Evolutionary conservation across 148 eudicot species (phyloP).

Genomic region (Spergularia bocconei): DNA sequence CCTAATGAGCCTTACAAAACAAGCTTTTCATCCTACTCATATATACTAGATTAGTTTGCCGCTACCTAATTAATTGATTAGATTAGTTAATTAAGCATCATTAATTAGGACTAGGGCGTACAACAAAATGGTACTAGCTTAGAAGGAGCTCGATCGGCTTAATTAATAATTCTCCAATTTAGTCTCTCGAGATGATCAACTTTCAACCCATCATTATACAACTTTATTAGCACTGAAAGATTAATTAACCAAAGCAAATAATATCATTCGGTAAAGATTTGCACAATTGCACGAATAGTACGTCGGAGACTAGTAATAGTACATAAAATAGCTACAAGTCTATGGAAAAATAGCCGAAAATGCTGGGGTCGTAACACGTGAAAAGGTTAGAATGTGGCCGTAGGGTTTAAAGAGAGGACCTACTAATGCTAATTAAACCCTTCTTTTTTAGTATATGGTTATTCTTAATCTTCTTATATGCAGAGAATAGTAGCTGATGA

Average conservation of each 20-base stretch:
- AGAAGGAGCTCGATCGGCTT: not conserved
- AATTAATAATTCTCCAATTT: constrained; percentile 4
- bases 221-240: not conserved
- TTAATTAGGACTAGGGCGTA: too few relatives aligned
- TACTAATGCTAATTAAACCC: not conserved
- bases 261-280: constrained; percentile 7
- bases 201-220: constrained; percentile 17
- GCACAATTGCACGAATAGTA: constrained; percentile 1
- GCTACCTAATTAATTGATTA: too few relatives aligned
- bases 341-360: not conserved
- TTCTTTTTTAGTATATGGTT: not conserved
- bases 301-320: not conserved
- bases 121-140: too few relatives aligned
- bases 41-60: too few relatives aligned
- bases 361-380: constrained; percentile 20
- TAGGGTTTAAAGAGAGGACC: constrained; percentile 21
- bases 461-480: not conserved
- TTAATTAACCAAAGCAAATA: constrained; percentile 4
- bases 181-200: constrained; percentile 15
- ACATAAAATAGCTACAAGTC: not conserved
- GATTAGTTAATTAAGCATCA: too few relatives aligned
- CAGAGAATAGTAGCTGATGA: not conserved
- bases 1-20: too few relatives aligned
- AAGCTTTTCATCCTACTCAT: too few relatives aligned
- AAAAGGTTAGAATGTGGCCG: constrained; percentile 25